Percentiles rank a stretch among this genome's conserved stretches.
phyloP scores from a whole-genome alignment of 495 filamentous ascomycete species.

The Penicillium lagena region DNA sequence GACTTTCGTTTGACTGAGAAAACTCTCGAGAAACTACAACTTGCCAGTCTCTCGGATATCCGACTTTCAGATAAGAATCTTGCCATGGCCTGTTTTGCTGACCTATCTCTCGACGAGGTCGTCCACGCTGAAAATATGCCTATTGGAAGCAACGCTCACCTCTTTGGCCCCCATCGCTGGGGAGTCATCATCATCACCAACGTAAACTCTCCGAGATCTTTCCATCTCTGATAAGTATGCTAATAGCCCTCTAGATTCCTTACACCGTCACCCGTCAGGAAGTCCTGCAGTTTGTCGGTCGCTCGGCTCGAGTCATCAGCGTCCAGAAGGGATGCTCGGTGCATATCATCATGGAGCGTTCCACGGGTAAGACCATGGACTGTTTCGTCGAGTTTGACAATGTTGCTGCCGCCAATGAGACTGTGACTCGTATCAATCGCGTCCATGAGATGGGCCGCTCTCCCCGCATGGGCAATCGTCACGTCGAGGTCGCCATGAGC shows the following conservation, averaged over 20 bases:
- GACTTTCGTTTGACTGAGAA: no score
- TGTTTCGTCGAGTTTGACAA: constrained; percentile 64
- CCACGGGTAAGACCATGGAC: constrained; percentile 71
- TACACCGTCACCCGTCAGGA: constrained; percentile 53
- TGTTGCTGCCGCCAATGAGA: constrained; percentile 44
- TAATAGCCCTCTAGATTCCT: not conserved
- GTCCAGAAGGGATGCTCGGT: constrained; percentile 53
- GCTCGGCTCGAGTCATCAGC: constrained; percentile 50
- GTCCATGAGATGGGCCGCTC: constrained; percentile 43
- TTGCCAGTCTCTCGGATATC: no score
- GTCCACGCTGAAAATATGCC: no score
- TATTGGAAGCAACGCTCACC: no score
- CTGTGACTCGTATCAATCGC: constrained; percentile 20
- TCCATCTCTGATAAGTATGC: not conserved
- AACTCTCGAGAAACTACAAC: no score
- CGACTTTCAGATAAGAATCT: no score
- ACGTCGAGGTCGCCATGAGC: constrained; percentile 56
- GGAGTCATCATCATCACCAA: constrained; percentile 40
- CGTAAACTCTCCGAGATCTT: constrained; percentile 19
- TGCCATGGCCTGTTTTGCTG: no score
- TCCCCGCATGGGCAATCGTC: constrained; percentile 56
- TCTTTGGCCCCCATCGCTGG: no score
- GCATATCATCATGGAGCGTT: constrained; percentile 81
- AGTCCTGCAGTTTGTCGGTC: constrained; percentile 63
- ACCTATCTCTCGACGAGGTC: no score